phyloP scores from a whole-genome alignment of 2,329 filamentous ascomycete genomes.

The Aspergillus puulaauensis region DNA sequence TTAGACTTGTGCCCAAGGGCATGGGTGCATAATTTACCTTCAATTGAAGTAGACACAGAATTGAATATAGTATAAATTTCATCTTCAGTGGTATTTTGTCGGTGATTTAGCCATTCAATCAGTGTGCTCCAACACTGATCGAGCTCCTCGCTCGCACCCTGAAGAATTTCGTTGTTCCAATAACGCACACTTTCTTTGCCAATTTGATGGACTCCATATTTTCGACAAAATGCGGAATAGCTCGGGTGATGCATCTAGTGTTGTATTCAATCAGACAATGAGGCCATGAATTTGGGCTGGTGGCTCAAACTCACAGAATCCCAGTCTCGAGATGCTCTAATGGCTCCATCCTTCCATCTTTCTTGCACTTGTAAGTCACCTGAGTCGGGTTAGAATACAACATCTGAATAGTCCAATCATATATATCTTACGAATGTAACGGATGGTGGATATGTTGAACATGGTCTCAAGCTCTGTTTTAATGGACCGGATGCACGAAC shows the following conservation, averaged over 20 bases:
- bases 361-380: not conserved
- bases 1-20: not conserved
- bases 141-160: not conserved
- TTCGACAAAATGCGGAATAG: slow-evolving; percentile 19
- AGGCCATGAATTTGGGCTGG: not conserved
- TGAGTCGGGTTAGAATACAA: not conserved
- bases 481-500: not conserved
- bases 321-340: slow-evolving; percentile 12
- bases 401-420: not conserved
- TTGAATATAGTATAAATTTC: not conserved
- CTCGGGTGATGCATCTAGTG: slow-evolving; percentile 10
- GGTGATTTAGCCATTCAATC: not conserved
- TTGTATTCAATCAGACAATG: not conserved
- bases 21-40: not conserved
- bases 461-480: not conserved
- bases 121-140: not conserved
- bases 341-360: slow-evolving; percentile 9
- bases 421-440: slow-evolving; percentile 8
- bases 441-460: not conserved
- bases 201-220: slow-evolving; percentile 13
- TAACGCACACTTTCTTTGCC: not conserved
- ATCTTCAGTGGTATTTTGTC: not conserved
- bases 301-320: slow-evolving; percentile 8
- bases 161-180: slow-evolving; percentile 19
- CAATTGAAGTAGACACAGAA: not conserved